phyloP scores from a whole-genome alignment of 2,329 filamentous ascomycete species.

The Aureobasidium namibiae region DNA sequence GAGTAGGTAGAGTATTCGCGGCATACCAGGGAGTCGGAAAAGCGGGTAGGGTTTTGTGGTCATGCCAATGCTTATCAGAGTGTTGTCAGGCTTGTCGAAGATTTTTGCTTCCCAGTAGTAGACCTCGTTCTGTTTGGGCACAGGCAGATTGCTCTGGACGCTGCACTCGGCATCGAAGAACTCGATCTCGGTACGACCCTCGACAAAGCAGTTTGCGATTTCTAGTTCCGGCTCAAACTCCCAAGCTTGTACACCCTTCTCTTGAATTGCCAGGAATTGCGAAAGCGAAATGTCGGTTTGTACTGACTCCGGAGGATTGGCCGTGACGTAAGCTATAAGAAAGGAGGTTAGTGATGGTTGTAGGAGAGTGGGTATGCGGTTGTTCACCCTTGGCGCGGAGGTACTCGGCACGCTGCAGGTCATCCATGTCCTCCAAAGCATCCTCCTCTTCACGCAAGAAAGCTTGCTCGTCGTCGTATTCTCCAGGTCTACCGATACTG shows the following conservation, averaged over 20 bases:
- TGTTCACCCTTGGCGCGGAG: constrained; percentile 81
- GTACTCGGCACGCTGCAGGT: constrained; percentile 83
- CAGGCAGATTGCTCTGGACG: constrained; percentile 90
- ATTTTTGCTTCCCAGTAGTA: constrained; percentile 99
- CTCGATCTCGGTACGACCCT: constrained; percentile 92
- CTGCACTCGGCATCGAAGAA: constrained; percentile 98
- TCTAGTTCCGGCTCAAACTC: constrained; percentile 99
- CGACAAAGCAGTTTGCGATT: constrained; percentile 97
- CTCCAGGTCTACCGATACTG: constrained; percentile 83
- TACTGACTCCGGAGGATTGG: constrained; percentile 87
- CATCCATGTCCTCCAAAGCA: constrained; percentile 91
- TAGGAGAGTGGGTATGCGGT: not conserved
- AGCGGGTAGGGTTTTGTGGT: constrained; percentile 95
- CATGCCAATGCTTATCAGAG: constrained; percentile 82
- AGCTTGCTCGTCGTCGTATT: constrained; percentile 96
- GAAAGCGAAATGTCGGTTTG: constrained; percentile 97
- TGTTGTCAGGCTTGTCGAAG: constrained; percentile 90
- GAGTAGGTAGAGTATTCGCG: not conserved
- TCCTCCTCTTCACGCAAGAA: constrained; percentile 91
- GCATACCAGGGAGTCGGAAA: constrained; percentile 82
- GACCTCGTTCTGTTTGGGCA: constrained; percentile 97
- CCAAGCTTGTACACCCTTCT: constrained; percentile 99
- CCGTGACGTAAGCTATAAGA: constrained; percentile 73
- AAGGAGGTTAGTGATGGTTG: constrained; percentile 19
- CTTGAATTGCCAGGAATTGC: constrained; percentile 95